Evolutionary conservation across 352 stramenopile species (phyloP).

Genomic region (Saprolegnia parasitica): DNA sequence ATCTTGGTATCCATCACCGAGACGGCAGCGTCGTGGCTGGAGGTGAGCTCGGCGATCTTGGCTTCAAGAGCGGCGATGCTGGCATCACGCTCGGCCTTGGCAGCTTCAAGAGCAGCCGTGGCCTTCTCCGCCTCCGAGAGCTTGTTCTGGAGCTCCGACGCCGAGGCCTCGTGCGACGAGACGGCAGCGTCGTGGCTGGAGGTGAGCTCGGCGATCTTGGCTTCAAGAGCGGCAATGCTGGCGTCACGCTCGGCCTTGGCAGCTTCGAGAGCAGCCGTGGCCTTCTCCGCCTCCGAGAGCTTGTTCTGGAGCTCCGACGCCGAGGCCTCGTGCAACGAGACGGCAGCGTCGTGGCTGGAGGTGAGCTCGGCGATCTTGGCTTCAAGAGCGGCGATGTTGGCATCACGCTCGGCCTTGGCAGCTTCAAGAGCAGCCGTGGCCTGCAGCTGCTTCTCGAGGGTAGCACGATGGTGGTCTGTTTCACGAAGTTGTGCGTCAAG

Average conservation of each 20-base stretch:
- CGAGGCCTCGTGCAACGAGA: neutral
- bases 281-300: neutral
- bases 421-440: neutral
- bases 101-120: too few relatives aligned
- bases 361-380: conserved; percentile 3
- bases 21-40: neutral
- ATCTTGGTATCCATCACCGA: neutral
- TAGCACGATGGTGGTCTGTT: neutral
- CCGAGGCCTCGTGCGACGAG: neutral
- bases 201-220: conserved; percentile 1
- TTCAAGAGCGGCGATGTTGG: neutral
- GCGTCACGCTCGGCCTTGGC: neutral
- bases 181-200: too few relatives aligned
- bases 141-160: neutral
- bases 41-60: too few relatives aligned
- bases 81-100: too few relatives aligned
- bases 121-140: neutral
- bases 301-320: neutral
- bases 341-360: too few relatives aligned
- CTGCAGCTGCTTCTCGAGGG: neutral
- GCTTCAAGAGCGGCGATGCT: too few relatives aligned
- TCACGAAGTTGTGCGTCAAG: neutral
- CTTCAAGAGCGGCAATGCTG: neutral
- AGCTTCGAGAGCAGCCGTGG: neutral
- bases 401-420: neutral